phyloP scores from a whole-genome alignment of 345 rosid genomes.

The Syzygium aqueum region DNA sequence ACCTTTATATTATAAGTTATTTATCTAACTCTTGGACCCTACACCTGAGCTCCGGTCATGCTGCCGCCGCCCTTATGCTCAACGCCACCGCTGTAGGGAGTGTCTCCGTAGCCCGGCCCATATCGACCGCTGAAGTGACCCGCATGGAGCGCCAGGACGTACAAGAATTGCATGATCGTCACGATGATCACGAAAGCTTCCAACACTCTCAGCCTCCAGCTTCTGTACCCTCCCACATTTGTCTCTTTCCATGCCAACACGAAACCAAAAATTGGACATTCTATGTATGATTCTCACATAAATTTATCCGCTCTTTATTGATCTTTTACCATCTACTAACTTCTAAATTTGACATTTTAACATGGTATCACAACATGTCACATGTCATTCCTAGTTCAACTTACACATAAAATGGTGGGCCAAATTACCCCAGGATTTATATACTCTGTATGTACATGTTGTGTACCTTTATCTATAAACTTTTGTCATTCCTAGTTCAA shows the following conservation, averaged over 20 bases:
- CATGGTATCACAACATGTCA: background rate
- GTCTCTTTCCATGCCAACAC: conserved; percentile 67
- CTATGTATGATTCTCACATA: background rate
- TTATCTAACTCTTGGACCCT: background rate
- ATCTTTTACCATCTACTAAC: background rate
- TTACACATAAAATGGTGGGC: background rate
- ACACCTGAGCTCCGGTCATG: background rate
- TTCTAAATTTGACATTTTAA: background rate
- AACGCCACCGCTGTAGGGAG: conserved; percentile 21
- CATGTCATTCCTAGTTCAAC: background rate
- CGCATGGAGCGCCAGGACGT: conserved; percentile 59
- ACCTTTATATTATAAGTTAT: background rate
- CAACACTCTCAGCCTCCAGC: conserved; percentile 61
- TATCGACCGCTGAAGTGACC: conserved; percentile 60
- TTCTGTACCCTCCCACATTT: conserved; percentile 70
- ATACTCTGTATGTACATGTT: background rate
- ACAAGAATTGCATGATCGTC: conserved; percentile 51
- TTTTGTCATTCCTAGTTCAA: too few species aligned
- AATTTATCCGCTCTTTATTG: background rate
- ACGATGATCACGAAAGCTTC: conserved; percentile 78
- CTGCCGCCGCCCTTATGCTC: background rate
- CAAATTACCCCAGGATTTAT: background rate
- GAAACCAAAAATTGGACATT: background rate
- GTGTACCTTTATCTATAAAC: background rate
- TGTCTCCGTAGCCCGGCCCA: conserved; percentile 73